Evolutionary conservation across 345 rosid genomes (phyloP).

Genomic region (Erucastrum elatum): DNA sequence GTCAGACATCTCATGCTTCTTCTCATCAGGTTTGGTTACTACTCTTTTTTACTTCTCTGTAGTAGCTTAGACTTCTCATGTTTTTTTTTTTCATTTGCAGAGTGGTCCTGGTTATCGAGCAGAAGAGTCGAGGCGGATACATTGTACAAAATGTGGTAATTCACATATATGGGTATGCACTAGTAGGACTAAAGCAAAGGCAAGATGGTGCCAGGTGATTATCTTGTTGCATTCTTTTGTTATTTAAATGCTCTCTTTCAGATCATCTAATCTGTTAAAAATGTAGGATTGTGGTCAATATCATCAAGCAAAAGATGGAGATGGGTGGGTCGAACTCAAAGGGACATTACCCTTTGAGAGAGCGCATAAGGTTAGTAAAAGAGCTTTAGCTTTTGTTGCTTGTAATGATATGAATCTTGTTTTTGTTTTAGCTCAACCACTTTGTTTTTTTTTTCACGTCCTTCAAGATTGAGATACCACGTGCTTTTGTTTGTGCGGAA

Average conservation of each 20-base stretch:
- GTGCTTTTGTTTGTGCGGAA: constrained; percentile 99
- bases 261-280: constrained; percentile 17
- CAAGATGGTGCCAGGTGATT: constrained; percentile 97
- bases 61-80: neutral
- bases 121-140: constrained; percentile 95
- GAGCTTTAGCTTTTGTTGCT: neutral
- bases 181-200: constrained; percentile 75
- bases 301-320: constrained; percentile 99
- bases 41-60: constrained; percentile 9
- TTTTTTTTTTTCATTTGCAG: constrained; percentile 39
- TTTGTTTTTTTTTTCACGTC: constrained; percentile 15
- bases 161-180: constrained; percentile 98
- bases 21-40: constrained; percentile 57
- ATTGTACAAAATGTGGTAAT: constrained; percentile 89
- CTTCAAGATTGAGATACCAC: constrained; percentile 86
- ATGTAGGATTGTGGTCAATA: constrained; percentile 90
- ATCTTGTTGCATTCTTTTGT: neutral
- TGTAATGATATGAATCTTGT: constrained; percentile 4
- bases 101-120: constrained; percentile 60
- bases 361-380: constrained; percentile 63
- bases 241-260: neutral
- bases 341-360: constrained; percentile 82
- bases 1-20: constrained; percentile 47
- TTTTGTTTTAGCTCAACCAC: neutral
- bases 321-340: constrained; percentile 98